Conservation (phyloP, 768 basidiomycete species). For the Boletus patriciae region DNA sequence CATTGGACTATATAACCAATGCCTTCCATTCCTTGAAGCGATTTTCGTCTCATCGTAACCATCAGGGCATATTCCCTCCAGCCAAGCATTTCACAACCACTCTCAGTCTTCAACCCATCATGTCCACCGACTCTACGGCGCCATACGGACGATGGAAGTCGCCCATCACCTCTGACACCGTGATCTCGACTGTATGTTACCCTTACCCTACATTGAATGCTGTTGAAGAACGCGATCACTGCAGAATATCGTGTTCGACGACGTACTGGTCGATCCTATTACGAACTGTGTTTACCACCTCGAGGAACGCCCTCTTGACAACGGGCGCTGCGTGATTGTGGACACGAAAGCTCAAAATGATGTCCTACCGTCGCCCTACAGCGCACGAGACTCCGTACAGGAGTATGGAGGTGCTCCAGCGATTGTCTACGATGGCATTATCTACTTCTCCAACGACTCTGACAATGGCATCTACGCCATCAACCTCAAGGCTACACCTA, state of each 20-base stretch:
- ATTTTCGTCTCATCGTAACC: background rate
- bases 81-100: background rate
- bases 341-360: constrained; percentile 45
- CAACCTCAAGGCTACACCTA: constrained; percentile 32
- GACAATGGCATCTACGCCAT: constrained; percentile 51
- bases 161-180: constrained; percentile 50
- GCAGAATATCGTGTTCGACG: constrained; percentile 34
- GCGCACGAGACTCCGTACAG: constrained; percentile 53
- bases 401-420: constrained; percentile 70
- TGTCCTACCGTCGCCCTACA: constrained; percentile 52
- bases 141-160: constrained; percentile 63
- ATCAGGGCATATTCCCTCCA: background rate
- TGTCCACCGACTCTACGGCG: constrained; percentile 24
- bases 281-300: constrained; percentile 49
- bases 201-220: background rate
- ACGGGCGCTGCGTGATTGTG: constrained; percentile 53
- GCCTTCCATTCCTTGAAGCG: too few species aligned
- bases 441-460: constrained; percentile 56
- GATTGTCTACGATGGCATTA: constrained; percentile 44
- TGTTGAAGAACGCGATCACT: background rate
- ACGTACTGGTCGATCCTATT: constrained; percentile 53
- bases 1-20: background rate
- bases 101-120: background rate
- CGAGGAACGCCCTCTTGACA: constrained; percentile 49
- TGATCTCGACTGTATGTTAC: constrained; percentile 42